These are phyloP conservation scores for Hygrophoropsis aurantiaca DNA, from an alignment of 768 basidiomycete genomes.

Conservation along the genomic window DNA sequence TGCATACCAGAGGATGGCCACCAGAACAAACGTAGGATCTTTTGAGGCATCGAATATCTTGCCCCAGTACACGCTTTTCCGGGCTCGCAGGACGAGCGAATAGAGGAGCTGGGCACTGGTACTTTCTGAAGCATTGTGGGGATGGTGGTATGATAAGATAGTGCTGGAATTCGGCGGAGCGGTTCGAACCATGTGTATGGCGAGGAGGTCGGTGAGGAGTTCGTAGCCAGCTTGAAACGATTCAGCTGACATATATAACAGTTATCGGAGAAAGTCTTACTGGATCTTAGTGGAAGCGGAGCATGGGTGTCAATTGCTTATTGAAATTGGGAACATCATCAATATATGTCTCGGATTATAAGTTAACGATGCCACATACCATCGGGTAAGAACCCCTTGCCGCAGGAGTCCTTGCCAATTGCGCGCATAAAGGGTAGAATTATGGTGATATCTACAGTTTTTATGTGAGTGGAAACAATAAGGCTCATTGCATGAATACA, in stretches of 20 bases:
- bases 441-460: constrained; percentile 48
- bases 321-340: not conserved
- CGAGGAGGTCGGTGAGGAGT: constrained; percentile 40
- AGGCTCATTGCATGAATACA: constrained; percentile 10
- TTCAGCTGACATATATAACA: not conserved
- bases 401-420: constrained; percentile 22
- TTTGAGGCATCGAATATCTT: constrained; percentile 15
- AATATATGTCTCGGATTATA: not conserved
- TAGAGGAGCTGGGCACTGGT: constrained; percentile 6
- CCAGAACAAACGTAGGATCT: constrained; percentile 50
- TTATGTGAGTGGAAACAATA: not conserved
- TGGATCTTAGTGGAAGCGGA: constrained; percentile 30
- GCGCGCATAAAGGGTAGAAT: constrained; percentile 45
- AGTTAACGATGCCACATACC: no score
- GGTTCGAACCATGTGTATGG: constrained; percentile 46
- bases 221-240: not conserved
- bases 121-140: not conserved
- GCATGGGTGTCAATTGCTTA: constrained; percentile 44
- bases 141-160: constrained; percentile 12
- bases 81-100: constrained; percentile 7
- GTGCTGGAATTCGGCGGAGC: constrained; percentile 1
- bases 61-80: constrained; percentile 11
- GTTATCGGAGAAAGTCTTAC: constrained; percentile 14
- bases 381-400: no score
- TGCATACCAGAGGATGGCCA: constrained; percentile 50